Evolutionary conservation across 2,329 filamentous ascomycete species (phyloP).

Genomic region (Dryadomyces sulphureus): DNA sequence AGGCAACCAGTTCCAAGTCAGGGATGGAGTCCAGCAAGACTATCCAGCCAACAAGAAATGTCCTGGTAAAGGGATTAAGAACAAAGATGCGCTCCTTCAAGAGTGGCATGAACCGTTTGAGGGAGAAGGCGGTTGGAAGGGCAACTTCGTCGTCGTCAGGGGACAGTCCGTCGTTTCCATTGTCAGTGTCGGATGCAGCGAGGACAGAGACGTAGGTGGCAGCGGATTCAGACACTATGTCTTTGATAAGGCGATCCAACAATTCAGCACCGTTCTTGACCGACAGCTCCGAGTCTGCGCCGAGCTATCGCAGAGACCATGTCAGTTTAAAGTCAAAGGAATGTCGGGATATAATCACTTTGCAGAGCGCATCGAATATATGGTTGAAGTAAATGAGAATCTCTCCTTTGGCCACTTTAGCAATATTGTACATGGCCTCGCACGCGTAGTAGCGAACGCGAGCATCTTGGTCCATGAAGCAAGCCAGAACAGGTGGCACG

Average conservation of each 20-base stretch:
- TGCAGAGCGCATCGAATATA: conserved; percentile 93
- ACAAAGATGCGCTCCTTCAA: conserved; percentile 90
- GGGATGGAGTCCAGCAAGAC: conserved; percentile 90
- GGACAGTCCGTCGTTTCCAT: not conserved
- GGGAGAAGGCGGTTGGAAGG: conserved; percentile 77
- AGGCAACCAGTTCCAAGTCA: conserved; percentile 85
- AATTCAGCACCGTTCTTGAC: conserved; percentile 97
- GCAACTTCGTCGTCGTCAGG: conserved; percentile 21
- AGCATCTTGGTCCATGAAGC: conserved; percentile 96
- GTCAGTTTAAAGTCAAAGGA: not conserved
- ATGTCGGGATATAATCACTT: conserved; percentile 36
- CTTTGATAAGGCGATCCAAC: conserved; percentile 85
- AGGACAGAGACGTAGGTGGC: conserved; percentile 88
- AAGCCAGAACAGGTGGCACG: conserved; percentile 89
- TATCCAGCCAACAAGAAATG: conserved; percentile 93
- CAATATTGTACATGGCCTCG: conserved; percentile 99
- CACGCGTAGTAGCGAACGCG: conserved; percentile 95
- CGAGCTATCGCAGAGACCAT: conserved; percentile 44
- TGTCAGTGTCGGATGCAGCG: conserved; percentile 32
- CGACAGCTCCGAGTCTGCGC: conserved; percentile 87
- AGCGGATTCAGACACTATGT: conserved; percentile 89
- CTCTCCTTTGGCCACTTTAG: conserved; percentile 96
- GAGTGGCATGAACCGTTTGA: conserved; percentile 80
- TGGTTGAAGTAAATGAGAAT: conserved; percentile 96
- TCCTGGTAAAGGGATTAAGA: conserved; percentile 85